phyloP scores from a whole-genome alignment of 2,329 filamentous ascomycete genomes.

The Claviceps maximensis region DNA sequence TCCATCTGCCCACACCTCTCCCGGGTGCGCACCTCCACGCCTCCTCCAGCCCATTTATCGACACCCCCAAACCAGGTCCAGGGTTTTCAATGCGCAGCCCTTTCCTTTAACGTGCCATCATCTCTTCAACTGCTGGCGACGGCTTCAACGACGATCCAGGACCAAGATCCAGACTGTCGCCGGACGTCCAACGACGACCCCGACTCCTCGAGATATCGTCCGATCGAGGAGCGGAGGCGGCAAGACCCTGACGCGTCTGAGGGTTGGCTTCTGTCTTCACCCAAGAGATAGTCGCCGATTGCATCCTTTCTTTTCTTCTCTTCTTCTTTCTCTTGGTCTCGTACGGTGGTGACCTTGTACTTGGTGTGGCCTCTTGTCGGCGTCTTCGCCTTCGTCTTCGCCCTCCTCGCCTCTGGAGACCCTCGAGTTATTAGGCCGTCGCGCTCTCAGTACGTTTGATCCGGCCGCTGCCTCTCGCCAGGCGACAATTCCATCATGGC shows the following conservation, averaged over 20 bases:
- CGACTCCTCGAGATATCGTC: neutral
- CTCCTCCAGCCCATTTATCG: slow-evolving; percentile 28
- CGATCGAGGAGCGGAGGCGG: slow-evolving; percentile 4
- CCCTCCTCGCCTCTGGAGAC: neutral
- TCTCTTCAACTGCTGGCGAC: slow-evolving; percentile 5
- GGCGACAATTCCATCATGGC: slow-evolving; percentile 25
- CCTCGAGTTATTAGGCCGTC: neutral
- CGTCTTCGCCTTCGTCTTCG: neutral
- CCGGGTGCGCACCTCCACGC: slow-evolving; percentile 23
- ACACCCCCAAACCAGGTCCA: slow-evolving; percentile 24
- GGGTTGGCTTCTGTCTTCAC: neutral
- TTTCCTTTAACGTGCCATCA: slow-evolving; percentile 6
- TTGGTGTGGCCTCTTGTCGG: neutral
- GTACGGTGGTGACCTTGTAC: neutral
- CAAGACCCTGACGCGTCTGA: slow-evolving; percentile 3
- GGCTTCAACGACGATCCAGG: slow-evolving; percentile 2
- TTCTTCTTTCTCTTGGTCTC: neutral
- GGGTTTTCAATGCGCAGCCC: slow-evolving; percentile 13
- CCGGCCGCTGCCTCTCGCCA: neutral
- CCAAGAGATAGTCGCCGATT: neutral
- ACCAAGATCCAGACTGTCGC: neutral
- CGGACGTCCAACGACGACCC: slow-evolving; percentile 1
- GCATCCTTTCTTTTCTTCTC: neutral
- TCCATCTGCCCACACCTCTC: slow-evolving; percentile 22
- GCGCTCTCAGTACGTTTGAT: neutral